Percentiles rank a stretch among this genome's conserved stretches.
Evolutionary conservation across 2,329 filamentous ascomycete species (phyloP).

Genomic region (Phialophora expanda): DNA sequence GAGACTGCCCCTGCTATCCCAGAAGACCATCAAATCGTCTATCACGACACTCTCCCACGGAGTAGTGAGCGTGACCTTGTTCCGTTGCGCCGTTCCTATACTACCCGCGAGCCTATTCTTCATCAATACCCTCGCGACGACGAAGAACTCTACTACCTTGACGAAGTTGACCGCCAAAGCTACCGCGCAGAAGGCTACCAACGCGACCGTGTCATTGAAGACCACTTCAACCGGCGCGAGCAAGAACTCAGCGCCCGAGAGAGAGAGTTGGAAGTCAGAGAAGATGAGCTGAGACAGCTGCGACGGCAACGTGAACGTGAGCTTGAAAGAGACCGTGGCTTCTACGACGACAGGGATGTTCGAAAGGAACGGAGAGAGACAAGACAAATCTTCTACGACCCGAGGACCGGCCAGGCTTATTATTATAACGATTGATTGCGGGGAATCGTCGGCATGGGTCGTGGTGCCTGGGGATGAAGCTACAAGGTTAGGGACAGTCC

Average conservation of each 20-base stretch:
- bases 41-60: slow-evolving; percentile 13
- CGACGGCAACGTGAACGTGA: slow-evolving; percentile 12
- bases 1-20: slow-evolving; percentile 25
- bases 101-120: slow-evolving; percentile 21
- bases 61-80: slow-evolving; percentile 19
- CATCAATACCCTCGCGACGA: slow-evolving; percentile 22
- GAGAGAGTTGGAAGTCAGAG: slow-evolving; percentile 17
- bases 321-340: slow-evolving; percentile 12
- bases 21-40: slow-evolving; percentile 28
- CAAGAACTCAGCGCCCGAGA: slow-evolving; percentile 17
- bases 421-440: slow-evolving; percentile 16
- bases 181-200: slow-evolving; percentile 27
- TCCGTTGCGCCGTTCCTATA: slow-evolving; percentile 17
- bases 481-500: not conserved
- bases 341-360: slow-evolving; percentile 22
- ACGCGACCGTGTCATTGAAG: slow-evolving; percentile 26
- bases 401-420: slow-evolving; percentile 9
- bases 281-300: slow-evolving; percentile 18
- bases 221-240: slow-evolving; percentile 24
- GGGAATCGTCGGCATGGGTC: not conserved
- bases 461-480: not conserved
- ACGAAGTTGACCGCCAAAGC: slow-evolving; percentile 25
- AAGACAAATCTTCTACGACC: slow-evolving; percentile 13
- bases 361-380: slow-evolving; percentile 20
- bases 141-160: slow-evolving; percentile 19